phyloP scores from a whole-genome alignment of 768 basidiomycete species.

The Rubroboletus satanas region DNA sequence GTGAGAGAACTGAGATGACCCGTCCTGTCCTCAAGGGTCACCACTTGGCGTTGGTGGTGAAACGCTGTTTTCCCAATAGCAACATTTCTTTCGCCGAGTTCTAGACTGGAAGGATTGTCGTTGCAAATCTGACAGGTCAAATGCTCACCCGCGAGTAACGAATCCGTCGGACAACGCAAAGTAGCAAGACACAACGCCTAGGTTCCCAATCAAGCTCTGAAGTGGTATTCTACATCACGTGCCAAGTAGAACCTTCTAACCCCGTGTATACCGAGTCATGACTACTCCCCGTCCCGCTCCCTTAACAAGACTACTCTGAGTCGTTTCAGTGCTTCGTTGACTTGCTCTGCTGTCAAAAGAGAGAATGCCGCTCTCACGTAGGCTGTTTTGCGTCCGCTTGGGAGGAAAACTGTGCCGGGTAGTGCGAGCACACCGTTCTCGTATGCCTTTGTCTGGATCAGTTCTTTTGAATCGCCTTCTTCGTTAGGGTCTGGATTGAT shows the following conservation, averaged over 20 bases:
- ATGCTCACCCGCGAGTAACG: not conserved
- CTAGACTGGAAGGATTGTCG: not conserved
- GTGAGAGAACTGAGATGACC: not conserved
- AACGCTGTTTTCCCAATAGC: not conserved
- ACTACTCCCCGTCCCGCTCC: constrained; percentile 18
- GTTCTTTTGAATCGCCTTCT: constrained; percentile 63
- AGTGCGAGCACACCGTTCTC: constrained; percentile 84
- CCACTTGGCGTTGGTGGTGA: not conserved
- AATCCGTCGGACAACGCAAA: not conserved
- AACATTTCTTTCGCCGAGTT: not conserved
- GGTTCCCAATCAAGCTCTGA: not conserved
- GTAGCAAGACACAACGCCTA: not conserved
- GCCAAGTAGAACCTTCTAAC: not conserved
- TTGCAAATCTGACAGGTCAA: not conserved
- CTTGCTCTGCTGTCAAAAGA: constrained; percentile 57
- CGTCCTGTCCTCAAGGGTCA: not conserved
- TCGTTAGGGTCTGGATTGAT: constrained; percentile 33
- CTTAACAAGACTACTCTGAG: constrained; percentile 42
- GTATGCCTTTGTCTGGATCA: constrained; percentile 74
- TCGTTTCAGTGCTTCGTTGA: constrained; percentile 69
- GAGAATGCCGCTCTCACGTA: constrained; percentile 86
- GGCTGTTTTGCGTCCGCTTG: constrained; percentile 61
- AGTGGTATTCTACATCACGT: constrained; percentile 7
- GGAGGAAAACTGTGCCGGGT: constrained; percentile 80
- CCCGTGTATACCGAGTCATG: not conserved